A percentile compares a stretch with the other conserved stretches of the same genome.
Evolutionary conservation across 2,329 filamentous ascomycete species (phyloP).

Genomic region (Davidsoniella neocaledoniae): DNA sequence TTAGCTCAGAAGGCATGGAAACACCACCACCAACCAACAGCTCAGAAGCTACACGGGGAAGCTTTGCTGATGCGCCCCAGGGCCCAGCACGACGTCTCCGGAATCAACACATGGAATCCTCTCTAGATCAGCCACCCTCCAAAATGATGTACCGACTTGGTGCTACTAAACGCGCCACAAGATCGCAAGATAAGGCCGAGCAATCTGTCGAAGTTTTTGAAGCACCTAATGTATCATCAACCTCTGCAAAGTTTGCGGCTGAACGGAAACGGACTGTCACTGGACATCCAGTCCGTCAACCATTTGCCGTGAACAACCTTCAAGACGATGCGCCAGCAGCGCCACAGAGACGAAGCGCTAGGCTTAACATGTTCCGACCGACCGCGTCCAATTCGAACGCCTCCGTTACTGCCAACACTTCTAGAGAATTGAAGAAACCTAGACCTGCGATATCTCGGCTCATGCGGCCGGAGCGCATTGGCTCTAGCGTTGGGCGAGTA

Average conservation of each 20-base stretch:
- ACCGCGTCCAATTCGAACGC: slow-evolving; percentile 48
- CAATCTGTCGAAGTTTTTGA: slow-evolving; percentile 24
- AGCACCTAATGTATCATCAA: slow-evolving; percentile 21
- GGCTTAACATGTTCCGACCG: slow-evolving; percentile 52
- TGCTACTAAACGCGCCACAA: slow-evolving; percentile 25
- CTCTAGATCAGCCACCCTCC: slow-evolving; percentile 25
- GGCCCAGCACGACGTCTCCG: slow-evolving; percentile 37
- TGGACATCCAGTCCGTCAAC: slow-evolving; percentile 48
- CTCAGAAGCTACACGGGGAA: slow-evolving; percentile 4
- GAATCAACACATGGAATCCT: slow-evolving; percentile 17
- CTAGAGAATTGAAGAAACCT: slow-evolving; percentile 68
- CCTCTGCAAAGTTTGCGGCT: slow-evolving; percentile 24
- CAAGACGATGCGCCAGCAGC: slow-evolving; percentile 41
- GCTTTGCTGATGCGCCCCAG: slow-evolving; percentile 28
- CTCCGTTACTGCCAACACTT: slow-evolving; percentile 16
- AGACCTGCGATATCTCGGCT: slow-evolving; percentile 53
- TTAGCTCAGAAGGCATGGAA: slow-evolving; percentile 40
- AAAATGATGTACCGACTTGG: slow-evolving; percentile 42
- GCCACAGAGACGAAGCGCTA: slow-evolving; percentile 52
- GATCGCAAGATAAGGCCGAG: slow-evolving; percentile 22
- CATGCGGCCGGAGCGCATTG: slow-evolving; percentile 47
- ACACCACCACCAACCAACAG: slow-evolving; percentile 30
- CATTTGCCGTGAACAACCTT: slow-evolving; percentile 24
- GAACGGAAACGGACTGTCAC: slow-evolving; percentile 88
- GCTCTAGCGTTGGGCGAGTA: slow-evolving; percentile 63